These are phyloP conservation scores for Populus tremula DNA, from an alignment of 345 rosid species.

Conservation along the genomic window DNA sequence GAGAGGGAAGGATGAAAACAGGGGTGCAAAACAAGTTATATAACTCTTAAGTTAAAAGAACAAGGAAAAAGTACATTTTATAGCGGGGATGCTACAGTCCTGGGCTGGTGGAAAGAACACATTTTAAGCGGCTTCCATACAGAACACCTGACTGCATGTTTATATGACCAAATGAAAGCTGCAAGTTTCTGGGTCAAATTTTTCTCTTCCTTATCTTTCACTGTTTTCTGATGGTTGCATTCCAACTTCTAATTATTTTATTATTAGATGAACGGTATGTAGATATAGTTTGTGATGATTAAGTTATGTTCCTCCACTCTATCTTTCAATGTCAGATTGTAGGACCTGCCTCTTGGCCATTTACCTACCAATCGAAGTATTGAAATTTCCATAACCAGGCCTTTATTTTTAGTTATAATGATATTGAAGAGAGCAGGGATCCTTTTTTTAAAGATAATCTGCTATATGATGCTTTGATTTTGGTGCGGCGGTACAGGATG, in stretches of 20 bases:
- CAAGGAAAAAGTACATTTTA: not conserved
- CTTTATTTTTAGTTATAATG: not conserved
- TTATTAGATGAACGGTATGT: not conserved
- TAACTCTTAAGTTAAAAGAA: not conserved
- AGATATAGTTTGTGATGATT: not conserved
- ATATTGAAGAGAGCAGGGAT: not conserved
- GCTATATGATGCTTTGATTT: conserved; percentile 35
- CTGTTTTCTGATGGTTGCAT: not conserved
- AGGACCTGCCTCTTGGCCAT: not conserved
- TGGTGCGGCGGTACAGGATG: conserved; percentile 83
- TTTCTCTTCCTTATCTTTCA: not conserved
- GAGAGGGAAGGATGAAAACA: not conserved
- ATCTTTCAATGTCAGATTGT: not conserved
- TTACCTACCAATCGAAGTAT: not conserved
- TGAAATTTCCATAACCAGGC: not conserved
- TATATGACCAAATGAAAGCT: not conserved
- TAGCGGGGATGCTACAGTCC: not conserved
- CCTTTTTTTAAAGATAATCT: conserved; percentile 17
- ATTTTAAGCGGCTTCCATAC: not conserved
- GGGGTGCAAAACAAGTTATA: not conserved
- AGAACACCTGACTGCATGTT: not conserved
- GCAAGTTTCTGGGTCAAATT: not conserved
- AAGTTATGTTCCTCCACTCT: not conserved
- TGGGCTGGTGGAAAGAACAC: not conserved
- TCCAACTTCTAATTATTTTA: not conserved